A percentile compares a stretch with the other conserved stretches of the same genome.
phyloP scores from a whole-genome alignment of 2,329 filamentous ascomycete genomes.

The Pseudogymnoascus destructans region DNA sequence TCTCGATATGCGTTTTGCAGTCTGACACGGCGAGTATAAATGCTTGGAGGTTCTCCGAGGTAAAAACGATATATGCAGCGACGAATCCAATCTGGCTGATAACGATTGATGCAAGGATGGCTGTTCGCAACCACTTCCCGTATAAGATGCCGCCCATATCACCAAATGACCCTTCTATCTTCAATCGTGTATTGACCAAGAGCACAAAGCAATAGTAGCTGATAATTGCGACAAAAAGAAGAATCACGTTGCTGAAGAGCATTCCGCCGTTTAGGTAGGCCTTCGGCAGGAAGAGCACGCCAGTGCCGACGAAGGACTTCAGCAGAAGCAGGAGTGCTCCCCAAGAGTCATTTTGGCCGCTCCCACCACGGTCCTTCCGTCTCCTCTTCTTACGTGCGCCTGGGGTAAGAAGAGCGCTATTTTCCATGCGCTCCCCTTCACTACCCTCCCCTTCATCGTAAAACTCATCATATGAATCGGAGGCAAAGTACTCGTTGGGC shows the following conservation, averaged over 20 bases:
- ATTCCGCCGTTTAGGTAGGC: conserved; percentile 95
- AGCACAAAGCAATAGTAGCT: conserved; percentile 98
- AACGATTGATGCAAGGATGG: conserved; percentile 86
- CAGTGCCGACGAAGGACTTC: conserved; percentile 96
- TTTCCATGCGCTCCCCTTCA: conserved; percentile 71
- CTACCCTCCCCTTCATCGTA: conserved; percentile 39
- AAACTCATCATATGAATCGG: conserved; percentile 51
- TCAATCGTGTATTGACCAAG: conserved; percentile 72
- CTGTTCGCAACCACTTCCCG: conserved; percentile 73
- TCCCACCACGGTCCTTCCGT: conserved; percentile 60
- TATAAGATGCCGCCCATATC: conserved; percentile 91
- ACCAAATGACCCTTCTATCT: conserved; percentile 87
- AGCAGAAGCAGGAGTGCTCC: conserved; percentile 75
- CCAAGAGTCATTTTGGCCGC: conserved; percentile 63
- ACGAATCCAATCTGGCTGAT: conserved; percentile 93
- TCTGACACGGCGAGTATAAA: conserved; percentile 86
- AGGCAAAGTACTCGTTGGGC: conserved; percentile 85
- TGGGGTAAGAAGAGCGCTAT: conserved; percentile 70
- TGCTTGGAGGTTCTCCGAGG: conserved; percentile 86
- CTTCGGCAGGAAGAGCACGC: conserved; percentile 81
- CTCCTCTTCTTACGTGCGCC: conserved; percentile 54
- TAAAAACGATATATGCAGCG: conserved; percentile 92
- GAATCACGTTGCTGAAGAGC: conserved; percentile 85
- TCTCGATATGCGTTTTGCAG: conserved; percentile 72
- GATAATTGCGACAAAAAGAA: conserved; percentile 71